These are phyloP conservation scores for Oryza brachyantha DNA, from an alignment of 176 grass and related monocot genomes.

Conservation along the genomic window DNA sequence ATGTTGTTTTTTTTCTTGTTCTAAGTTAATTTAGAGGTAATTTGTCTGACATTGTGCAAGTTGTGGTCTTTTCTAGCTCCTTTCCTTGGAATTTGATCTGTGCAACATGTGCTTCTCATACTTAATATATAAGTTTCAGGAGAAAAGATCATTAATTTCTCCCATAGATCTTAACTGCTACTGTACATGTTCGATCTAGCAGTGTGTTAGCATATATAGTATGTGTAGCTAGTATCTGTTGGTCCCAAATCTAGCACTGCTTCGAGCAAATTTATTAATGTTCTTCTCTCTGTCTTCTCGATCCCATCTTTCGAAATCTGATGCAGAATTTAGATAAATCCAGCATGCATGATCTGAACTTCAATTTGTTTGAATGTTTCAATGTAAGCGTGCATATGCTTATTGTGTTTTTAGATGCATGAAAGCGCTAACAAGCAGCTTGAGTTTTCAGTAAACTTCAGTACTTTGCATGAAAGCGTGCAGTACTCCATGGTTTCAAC, in stretches of 20 bases:
- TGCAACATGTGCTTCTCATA: conserved; percentile 12
- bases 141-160: neutral
- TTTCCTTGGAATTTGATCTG: conserved; percentile 13
- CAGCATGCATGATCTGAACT: neutral
- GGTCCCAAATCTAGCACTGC: neutral
- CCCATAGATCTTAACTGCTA: neutral
- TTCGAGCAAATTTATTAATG: neutral
- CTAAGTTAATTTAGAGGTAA: neutral
- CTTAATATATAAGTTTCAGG: neutral
- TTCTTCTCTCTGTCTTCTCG: neutral
- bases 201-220: neutral
- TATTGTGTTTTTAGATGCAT: neutral
- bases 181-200: neutral
- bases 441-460: neutral
- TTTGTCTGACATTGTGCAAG: neutral
- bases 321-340: neutral
- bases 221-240: neutral
- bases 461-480: neutral
- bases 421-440: neutral
- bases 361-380: neutral
- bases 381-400: neutral
- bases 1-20: too few species aligned
- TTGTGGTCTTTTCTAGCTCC: conserved; percentile 4
- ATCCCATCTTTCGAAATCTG: neutral
- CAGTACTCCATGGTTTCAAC: neutral